Conservation (phyloP, 148 eudicot species). For the Chenopodium quinoa region DNA sequence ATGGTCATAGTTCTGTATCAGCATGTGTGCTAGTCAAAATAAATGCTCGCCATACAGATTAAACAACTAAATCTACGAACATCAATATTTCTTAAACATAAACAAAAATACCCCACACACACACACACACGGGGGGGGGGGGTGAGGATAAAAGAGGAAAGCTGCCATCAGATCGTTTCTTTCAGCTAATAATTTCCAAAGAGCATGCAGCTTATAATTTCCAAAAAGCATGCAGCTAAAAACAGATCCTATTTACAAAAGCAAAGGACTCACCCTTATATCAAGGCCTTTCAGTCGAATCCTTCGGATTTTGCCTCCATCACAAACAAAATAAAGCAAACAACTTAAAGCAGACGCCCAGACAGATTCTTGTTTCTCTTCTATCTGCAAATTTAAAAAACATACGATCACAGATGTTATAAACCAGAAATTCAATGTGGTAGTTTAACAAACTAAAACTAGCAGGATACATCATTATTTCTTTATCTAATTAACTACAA, state of each 20-base stretch:
- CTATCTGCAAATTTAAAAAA: slow-evolving; percentile 47
- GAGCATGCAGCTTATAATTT: neutral
- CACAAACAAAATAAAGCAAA: slow-evolving; percentile 86
- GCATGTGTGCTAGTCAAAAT: neutral
- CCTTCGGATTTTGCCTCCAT: slow-evolving; percentile 86
- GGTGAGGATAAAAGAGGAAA: neutral
- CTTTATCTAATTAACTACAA: neutral
- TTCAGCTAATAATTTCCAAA: neutral
- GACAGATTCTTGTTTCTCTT: slow-evolving; percentile 86
- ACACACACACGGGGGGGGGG: too few relatives aligned
- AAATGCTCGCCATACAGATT: neutral
- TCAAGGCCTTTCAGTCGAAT: slow-evolving; percentile 89
- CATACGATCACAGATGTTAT: slow-evolving; percentile 6
- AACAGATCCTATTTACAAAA: neutral
- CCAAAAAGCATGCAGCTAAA: neutral
- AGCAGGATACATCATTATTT: neutral
- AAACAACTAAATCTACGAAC: neutral
- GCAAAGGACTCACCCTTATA: slow-evolving; percentile 62
- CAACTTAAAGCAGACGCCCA: slow-evolving; percentile 99
- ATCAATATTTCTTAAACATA: neutral
- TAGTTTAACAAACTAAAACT: neutral
- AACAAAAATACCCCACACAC: neutral
- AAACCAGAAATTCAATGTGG: neutral
- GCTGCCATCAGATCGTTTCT: neutral
- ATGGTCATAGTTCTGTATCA: too few relatives aligned